Base-by-base conservation (phyloP, 306 rosid species). In the Acacia confusa region DNA sequence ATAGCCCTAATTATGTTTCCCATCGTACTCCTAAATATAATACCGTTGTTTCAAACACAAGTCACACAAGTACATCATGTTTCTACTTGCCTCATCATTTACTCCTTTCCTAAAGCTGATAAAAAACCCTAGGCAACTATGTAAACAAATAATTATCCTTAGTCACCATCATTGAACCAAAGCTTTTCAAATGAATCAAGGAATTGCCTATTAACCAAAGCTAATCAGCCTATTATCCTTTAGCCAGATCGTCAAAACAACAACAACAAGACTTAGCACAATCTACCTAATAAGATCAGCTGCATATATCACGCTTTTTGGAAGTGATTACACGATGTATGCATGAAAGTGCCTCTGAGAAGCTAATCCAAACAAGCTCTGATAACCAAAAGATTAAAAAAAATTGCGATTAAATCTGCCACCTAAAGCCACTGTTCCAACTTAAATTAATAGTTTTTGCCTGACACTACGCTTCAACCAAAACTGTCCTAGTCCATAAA, bases 41-140 rank as follows among this genome's bases (percentile, higher is more conserved):
- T 15, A 15, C 20, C 6, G 6, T 47, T 13, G 19, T n/a, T 55
- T 22, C 25, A 60, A 63, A 63, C 38, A 25, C 58, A 72, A 22
- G 41, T 13, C 71, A 17, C 65, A 32, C 65, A n/a, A 32, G 27
- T 48, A 80, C 38, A 10, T 25, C 82, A 79, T 52, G 68, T 76
- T 69, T 69, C 10, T 79, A 40, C 28, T 38, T 45, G 22, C 30
- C 53, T 52, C 8, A 32, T 72, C 27, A 72, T 61, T 25, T 61
- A 55, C 65, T 57, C 48, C 67, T 27, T 27, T 76, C 72, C 71
- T 24, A 41, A 60, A 41, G 24, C 16, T 60, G 52, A 36, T 34
- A 78, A 78, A 78, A 34, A 78, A 50, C 45, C 63, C 52, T 2
- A n/a, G 60, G 4, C 22, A 15, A 17, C 50, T 69, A 69, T 69